Evolutionary conservation across 2,329 filamentous ascomycete genomes (phyloP).

Genomic region (Calonectria pauciramosa): DNA sequence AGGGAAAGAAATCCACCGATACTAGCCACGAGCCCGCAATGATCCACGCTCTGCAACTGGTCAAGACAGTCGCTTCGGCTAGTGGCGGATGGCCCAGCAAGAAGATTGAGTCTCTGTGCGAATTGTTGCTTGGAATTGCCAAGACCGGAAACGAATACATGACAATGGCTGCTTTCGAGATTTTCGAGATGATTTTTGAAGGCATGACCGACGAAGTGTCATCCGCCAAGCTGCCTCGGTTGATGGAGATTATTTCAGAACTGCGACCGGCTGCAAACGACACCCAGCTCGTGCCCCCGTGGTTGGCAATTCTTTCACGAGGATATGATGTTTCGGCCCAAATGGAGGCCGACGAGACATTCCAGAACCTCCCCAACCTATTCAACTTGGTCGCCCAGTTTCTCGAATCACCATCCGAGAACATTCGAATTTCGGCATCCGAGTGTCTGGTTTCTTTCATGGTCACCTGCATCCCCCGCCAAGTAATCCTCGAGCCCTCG

Average conservation of each 20-base stretch:
- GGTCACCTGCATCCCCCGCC: conserved; percentile 87
- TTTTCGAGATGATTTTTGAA: conserved; percentile 97
- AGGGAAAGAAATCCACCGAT: conserved; percentile 71
- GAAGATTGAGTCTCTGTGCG: conserved; percentile 93
- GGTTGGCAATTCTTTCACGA: conserved; percentile 95
- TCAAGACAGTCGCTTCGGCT: conserved; percentile 88
- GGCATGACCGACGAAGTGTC: conserved; percentile 90
- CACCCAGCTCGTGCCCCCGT: conserved; percentile 92
- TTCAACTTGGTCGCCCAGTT: conserved; percentile 86
- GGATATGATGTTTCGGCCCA: conserved; percentile 95
- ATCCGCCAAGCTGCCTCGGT: conserved; percentile 87
- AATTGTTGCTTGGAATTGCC: conserved; percentile 89
- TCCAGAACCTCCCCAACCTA: conserved; percentile 87
- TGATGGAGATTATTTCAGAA: conserved; percentile 93
- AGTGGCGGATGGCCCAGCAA: conserved; percentile 96
- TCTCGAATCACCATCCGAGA: conserved; percentile 88
- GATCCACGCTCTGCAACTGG: conserved; percentile 92
- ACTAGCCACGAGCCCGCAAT: conserved; percentile 82
- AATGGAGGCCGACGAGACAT: conserved; percentile 90
- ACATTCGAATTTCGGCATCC: conserved; percentile 93
- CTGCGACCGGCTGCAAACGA: conserved; percentile 93
- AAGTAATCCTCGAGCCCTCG: conserved; percentile 88
- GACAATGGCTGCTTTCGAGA: conserved; percentile 95
- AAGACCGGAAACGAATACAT: conserved; percentile 94
- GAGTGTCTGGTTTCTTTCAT: conserved; percentile 96